phyloP scores from a whole-genome alignment of 2,329 filamentous ascomycete species.

The Exophiala mesophila region DNA sequence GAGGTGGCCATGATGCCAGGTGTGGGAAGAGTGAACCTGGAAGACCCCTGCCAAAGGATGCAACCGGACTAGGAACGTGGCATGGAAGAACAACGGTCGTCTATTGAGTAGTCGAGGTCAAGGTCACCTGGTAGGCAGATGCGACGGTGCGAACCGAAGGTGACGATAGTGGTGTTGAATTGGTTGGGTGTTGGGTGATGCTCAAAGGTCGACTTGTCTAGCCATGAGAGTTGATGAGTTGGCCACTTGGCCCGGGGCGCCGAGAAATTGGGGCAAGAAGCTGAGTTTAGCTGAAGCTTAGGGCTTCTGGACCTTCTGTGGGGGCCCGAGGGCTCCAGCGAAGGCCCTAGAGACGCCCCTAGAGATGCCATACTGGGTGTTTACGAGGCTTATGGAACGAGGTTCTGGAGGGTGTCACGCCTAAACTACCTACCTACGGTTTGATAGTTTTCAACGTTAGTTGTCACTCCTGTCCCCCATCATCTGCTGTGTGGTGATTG shows the following conservation, averaged over 20 bases:
- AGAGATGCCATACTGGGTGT: too few relatives aligned
- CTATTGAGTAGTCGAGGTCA: background rate
- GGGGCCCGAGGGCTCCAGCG: too few relatives aligned
- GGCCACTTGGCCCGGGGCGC: background rate
- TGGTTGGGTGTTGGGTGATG: slow-evolving; percentile 5
- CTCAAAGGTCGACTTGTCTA: slow-evolving; percentile 1
- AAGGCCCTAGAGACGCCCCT: too few relatives aligned
- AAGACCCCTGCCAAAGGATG: slow-evolving; percentile 1
- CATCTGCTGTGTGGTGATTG: too few relatives aligned
- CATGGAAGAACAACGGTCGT: background rate
- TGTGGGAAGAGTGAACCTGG: background rate
- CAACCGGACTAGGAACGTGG: background rate
- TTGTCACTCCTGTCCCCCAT: too few relatives aligned
- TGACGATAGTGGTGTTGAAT: slow-evolving; percentile 5
- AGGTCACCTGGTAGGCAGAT: background rate
- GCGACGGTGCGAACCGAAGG: background rate
- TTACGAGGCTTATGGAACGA: too few relatives aligned
- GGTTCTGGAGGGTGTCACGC: too few relatives aligned
- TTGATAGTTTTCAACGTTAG: too few relatives aligned
- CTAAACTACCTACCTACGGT: too few relatives aligned
- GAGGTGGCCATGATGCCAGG: slow-evolving; percentile 23
- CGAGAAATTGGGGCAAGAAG: background rate
- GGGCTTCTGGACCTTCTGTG: too few relatives aligned
- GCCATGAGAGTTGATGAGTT: too few relatives aligned
- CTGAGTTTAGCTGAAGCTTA: background rate